phyloP scores from a whole-genome alignment of 2,329 filamentous ascomycete genomes.

The Aspergillus arachidicola region DNA sequence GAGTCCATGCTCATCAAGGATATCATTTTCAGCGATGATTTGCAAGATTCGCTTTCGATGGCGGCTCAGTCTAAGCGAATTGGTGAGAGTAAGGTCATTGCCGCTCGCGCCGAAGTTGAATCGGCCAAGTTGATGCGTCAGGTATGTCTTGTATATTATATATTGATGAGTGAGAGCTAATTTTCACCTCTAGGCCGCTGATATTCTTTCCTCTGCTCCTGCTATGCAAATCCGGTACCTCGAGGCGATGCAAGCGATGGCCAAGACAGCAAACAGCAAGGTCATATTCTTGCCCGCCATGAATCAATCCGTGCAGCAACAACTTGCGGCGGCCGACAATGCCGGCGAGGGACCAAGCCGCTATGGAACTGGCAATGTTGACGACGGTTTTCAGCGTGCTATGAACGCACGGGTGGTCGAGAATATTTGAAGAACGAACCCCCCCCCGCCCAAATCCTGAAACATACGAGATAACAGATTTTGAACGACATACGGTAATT shows the following conservation, averaged over 20 bases:
- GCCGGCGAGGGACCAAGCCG: conserved; percentile 60
- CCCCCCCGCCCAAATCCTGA: neutral
- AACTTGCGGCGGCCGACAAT: conserved; percentile 53
- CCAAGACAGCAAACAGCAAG: conserved; percentile 86
- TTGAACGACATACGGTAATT: conserved; percentile 22
- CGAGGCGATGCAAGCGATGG: conserved; percentile 98
- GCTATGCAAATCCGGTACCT: conserved; percentile 99
- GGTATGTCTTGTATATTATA: conserved; percentile 32
- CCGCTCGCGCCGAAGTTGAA: conserved; percentile 94
- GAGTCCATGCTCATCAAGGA: conserved; percentile 99
- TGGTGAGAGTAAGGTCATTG: conserved; percentile 97
- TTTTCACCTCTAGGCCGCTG: conserved; percentile 63
- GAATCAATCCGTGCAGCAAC: conserved; percentile 60
- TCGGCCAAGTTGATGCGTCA: conserved; percentile 82
- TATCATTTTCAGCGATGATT: conserved; percentile 92
- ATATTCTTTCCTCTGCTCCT: conserved; percentile 86
- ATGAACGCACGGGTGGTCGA: conserved; percentile 82
- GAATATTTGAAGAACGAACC: conserved; percentile 66
- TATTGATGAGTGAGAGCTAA: conserved; percentile 11
- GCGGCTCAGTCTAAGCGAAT: conserved; percentile 98
- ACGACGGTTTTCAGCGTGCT: conserved; percentile 73
- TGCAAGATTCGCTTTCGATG: conserved; percentile 97
- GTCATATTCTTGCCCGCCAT: conserved; percentile 77
- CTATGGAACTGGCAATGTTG: conserved; percentile 49
- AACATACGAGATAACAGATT: conserved; percentile 7